These are phyloP conservation scores for Hypericum androsaemum DNA, from an alignment of 345 rosid species.

Conservation along the genomic window DNA sequence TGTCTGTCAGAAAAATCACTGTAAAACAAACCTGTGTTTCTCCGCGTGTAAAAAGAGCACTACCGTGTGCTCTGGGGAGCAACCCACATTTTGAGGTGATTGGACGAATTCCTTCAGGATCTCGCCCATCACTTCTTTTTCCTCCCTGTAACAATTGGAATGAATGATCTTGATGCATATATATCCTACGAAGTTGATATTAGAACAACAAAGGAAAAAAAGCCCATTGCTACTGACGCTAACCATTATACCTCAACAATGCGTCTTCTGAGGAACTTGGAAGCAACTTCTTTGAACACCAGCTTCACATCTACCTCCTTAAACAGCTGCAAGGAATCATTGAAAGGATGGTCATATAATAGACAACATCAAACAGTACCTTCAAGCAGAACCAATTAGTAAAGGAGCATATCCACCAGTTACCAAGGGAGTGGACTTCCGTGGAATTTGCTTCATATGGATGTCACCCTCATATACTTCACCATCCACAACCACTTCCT, in stretches of 20 bases:
- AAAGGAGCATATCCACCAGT: constrained; percentile 14
- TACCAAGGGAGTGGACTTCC: constrained; percentile 68
- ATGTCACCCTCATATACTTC: constrained; percentile 99
- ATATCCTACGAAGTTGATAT: too few species aligned
- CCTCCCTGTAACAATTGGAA: constrained; percentile 53
- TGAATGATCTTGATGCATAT: background rate
- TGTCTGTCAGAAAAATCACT: constrained; percentile 1
- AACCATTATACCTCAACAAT: constrained; percentile 75
- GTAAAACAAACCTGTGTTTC: constrained; percentile 76
- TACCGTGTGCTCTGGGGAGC: constrained; percentile 97
- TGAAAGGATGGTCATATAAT: constrained; percentile 11
- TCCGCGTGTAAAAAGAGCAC: constrained; percentile 99
- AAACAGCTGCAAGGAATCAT: constrained; percentile 42
- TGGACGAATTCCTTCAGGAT: constrained; percentile 66
- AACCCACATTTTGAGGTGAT: constrained; percentile 81
- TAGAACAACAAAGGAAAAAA: too few species aligned
- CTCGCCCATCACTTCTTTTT: constrained; percentile 94
- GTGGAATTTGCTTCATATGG: constrained; percentile 74
- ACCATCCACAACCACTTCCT: constrained; percentile 92
- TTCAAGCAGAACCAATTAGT: background rate
- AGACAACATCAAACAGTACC: too few species aligned
- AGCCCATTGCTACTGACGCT: background rate
- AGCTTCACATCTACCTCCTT: constrained; percentile 97
- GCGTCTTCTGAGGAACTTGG: constrained; percentile 72
- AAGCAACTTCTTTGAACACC: constrained; percentile 89